phyloP scores from a whole-genome alignment of 2,329 filamentous ascomycete genomes.

The Nigrospora sphaerica region DNA sequence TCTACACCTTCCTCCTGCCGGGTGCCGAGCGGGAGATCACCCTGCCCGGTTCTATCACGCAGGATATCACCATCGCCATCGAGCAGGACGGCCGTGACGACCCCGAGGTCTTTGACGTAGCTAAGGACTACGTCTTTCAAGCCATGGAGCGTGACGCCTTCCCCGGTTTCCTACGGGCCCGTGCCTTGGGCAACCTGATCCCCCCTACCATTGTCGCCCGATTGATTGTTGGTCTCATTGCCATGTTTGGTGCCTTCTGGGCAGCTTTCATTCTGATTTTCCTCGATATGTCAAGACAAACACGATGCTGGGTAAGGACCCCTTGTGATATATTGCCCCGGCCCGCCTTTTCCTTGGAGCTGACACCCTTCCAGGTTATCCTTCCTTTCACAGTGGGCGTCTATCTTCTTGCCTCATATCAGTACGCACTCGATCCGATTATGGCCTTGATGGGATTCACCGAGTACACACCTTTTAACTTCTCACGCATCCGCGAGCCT shows the following conservation, averaged over 20 bases:
- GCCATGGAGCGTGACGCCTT: conserved; percentile 99
- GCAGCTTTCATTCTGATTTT: conserved; percentile 90
- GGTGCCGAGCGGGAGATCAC: conserved; percentile 97
- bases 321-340: not conserved
- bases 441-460: conserved; percentile 84
- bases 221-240: conserved; percentile 74
- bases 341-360: no score
- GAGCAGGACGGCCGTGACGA: conserved; percentile 90
- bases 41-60: conserved; percentile 78
- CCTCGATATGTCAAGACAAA: conserved; percentile 66
- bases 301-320: conserved; percentile 73
- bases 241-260: conserved; percentile 92
- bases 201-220: conserved; percentile 83
- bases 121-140: conserved; percentile 99
- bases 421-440: conserved; percentile 90
- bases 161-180: conserved; percentile 88
- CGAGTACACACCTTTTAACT: conserved; percentile 95
- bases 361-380: conserved; percentile 44
- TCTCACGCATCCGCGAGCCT: conserved; percentile 79
- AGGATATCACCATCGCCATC: conserved; percentile 79
- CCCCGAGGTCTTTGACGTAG: conserved; percentile 92
- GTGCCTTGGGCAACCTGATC: conserved; percentile 92
- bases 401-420: conserved; percentile 84
- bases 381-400: conserved; percentile 87
- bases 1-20: conserved; percentile 94